phyloP scores from a whole-genome alignment of 2,329 filamentous ascomycete genomes.

The Daldinia sp. region DNA sequence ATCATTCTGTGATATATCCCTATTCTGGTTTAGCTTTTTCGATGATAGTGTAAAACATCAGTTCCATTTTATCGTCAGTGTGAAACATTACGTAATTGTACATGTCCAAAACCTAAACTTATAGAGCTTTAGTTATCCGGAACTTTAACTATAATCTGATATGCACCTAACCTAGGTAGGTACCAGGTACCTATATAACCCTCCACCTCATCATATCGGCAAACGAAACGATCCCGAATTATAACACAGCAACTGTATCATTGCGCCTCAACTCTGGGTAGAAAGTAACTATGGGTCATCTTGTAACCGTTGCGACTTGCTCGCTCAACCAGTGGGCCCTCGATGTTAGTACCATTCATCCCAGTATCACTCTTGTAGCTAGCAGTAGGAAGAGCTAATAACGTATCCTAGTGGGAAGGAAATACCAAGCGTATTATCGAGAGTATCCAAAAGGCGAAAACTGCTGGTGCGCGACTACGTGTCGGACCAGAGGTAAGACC shows the following conservation, averaged over 20 bases:
- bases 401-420: conserved; percentile 52
- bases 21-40: background rate
- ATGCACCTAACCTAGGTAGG: too few species aligned
- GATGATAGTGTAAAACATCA: too few species aligned
- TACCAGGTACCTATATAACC: too few species aligned
- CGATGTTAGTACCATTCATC: conserved; percentile 47
- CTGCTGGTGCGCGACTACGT: conserved; percentile 64
- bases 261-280: background rate
- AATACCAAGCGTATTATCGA: conserved; percentile 69
- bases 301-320: conserved; percentile 50
- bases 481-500: conserved; percentile 58
- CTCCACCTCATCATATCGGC: too few species aligned
- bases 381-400: background rate
- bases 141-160: too few species aligned
- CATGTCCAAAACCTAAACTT: too few species aligned
- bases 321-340: conserved; percentile 55
- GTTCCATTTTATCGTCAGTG: too few species aligned
- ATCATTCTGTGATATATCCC: background rate
- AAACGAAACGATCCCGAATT: too few species aligned
- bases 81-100: too few species aligned
- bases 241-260: too few species aligned
- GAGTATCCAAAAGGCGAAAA: conserved; percentile 64
- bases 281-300: conserved; percentile 38
- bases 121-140: too few species aligned
- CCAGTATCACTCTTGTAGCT: background rate